These are phyloP conservation scores for Populus hybrid DNA, from an alignment of 441 rosid species.

Conservation along the genomic window DNA sequence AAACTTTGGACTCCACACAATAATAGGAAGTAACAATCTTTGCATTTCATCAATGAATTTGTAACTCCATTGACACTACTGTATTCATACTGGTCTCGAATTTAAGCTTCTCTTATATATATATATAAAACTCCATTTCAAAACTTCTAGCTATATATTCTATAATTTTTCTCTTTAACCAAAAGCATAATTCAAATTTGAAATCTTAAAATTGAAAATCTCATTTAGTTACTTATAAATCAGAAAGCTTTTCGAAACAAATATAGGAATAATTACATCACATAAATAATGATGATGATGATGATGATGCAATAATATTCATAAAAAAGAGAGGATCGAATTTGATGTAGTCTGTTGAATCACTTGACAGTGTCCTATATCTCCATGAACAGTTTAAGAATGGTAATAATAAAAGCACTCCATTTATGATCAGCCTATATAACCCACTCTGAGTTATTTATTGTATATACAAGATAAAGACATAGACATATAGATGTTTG, in stretches of 20 bases:
- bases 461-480: conserved; percentile 14
- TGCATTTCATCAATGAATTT: no score
- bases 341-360: background rate
- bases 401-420: conserved; percentile 10
- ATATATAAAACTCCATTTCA: no score
- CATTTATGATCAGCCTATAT: background rate
- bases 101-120: no score
- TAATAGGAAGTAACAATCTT: no score
- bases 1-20: no score
- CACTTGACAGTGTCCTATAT: background rate
- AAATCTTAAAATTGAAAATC: background rate
- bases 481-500: conserved; percentile 9
- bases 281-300: no score
- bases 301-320: no score
- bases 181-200: background rate
- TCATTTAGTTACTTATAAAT: background rate
- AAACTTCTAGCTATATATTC: no score
- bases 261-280: no score
- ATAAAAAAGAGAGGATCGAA: background rate
- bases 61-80: no score
- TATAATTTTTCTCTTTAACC: no score
- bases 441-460: background rate
- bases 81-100: no score
- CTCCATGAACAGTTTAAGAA: conserved; percentile 2
- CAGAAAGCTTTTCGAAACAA: background rate